Percentiles rank a stretch among this genome's conserved stretches.
Conservation (phyloP, 768 basidiomycete species). For the Collybia mongolica region DNA sequence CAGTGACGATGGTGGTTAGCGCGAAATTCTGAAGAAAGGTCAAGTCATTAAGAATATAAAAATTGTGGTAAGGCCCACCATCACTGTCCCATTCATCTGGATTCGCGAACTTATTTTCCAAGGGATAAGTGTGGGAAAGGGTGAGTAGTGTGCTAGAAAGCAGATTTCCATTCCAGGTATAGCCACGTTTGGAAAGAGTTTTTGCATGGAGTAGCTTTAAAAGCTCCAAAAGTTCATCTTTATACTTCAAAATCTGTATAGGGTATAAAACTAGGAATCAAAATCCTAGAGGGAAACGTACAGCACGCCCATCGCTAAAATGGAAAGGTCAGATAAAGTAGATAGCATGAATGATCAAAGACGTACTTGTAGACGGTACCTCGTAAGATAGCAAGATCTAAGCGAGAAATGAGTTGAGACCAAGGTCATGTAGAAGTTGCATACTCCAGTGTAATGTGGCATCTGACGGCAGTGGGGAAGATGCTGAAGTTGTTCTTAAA, state of each 20-base stretch:
- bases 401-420: constrained; percentile 3
- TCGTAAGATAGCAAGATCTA: constrained; percentile 73
- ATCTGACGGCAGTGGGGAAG: constrained; percentile 71
- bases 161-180: constrained; percentile 77
- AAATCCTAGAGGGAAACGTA: constrained; percentile 27
- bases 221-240: constrained; percentile 57
- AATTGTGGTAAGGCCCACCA: constrained; percentile 38
- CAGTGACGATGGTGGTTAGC: constrained; percentile 70
- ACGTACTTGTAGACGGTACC: constrained; percentile 82
- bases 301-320: constrained; percentile 57
- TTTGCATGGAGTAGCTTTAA: constrained; percentile 66
- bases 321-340: constrained; percentile 3
- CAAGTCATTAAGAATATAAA: too few species aligned
- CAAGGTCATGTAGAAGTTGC: background rate
- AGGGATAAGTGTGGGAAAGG: constrained; percentile 76
- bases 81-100: constrained; percentile 71
- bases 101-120: constrained; percentile 82
- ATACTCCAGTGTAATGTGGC: constrained; percentile 87
- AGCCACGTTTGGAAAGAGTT: constrained; percentile 78
- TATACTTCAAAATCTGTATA: constrained; percentile 62
- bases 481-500: constrained; percentile 66
- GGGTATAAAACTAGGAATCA: background rate
- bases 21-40: constrained; percentile 53
- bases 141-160: constrained; percentile 71
- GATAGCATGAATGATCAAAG: background rate